Base-by-base conservation (phyloP, 139 green algal species). In the Klebsormidium nitens region DNA sequence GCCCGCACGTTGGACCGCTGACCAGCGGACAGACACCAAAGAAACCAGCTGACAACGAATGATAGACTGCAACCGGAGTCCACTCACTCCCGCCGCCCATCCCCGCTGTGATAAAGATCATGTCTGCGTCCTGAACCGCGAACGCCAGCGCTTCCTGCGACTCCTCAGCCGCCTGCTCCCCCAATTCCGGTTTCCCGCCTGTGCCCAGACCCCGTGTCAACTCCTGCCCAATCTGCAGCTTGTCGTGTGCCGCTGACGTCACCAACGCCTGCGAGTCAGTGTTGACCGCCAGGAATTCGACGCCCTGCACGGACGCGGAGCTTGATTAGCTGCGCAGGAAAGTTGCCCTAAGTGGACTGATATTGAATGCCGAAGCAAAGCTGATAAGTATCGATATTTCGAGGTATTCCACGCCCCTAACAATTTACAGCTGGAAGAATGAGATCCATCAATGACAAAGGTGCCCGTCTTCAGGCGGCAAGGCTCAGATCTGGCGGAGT, bases 191-290 rank as follows among this genome's bases (percentile, higher is more conserved):
- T 71, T 96, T 96, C 32, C 93, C 93, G 2, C 93, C 93, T 6
- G 88, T 90, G 36, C 86, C 93, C 49, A 98, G 83, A 38, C 93
- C 93, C 19, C 93, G 81, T 0, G 93, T 98, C 0, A 96, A 77
- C 56, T 91, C 76, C 5, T 75, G 75, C 34, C 93, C 93, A 48
- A 98, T 93, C 71, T 98, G 93, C 42, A 98, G 71, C 66, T 91
- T 91, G 84, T 97, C 93, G 2, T 78, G 59, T 17, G 88, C 89
- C 44, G 82, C 55, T 34, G 91, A 89, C 47, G 89, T 83, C 39
- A 91, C 82, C 48, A 98, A 85, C 2, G 93, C 93, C 83, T 98
- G 93, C 0, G 88, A 84, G 75, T 98, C 93, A 1, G 93, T 97
- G 83, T 98, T 98, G 1, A 97, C 75, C 1, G 83, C 88, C 87